phyloP scores from a whole-genome alignment of 805 yeast genomes.

The Saturnispora galanensis region DNA sequence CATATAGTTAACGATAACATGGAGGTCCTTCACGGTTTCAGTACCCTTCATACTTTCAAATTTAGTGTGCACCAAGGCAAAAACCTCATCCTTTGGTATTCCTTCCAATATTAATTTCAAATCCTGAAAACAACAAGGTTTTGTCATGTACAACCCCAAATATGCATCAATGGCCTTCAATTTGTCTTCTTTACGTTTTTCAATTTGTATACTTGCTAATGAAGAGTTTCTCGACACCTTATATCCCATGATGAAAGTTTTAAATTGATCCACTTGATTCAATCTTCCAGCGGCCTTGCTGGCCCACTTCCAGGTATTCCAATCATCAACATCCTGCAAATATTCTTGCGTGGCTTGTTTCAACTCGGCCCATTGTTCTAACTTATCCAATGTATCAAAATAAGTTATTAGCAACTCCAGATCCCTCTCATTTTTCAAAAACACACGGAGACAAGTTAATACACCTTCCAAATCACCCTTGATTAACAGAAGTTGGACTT shows the following conservation, averaged over 20 bases:
- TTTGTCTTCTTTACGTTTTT: neutral
- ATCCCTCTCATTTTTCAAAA: conserved; percentile 35
- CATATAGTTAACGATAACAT: conserved; percentile 23
- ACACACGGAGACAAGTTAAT: conserved; percentile 23
- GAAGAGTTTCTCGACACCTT: conserved; percentile 44
- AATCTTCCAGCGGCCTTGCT: conserved; percentile 36
- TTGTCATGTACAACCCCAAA: conserved; percentile 37
- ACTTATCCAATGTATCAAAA: conserved; percentile 35
- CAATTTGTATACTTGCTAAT: conserved; percentile 41
- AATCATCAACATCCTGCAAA: conserved; percentile 59
- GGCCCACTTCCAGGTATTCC: conserved; percentile 57
- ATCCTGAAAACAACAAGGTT: conserved; percentile 60
- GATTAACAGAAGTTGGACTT: conserved; percentile 38
- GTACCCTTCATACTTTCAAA: conserved; percentile 5
- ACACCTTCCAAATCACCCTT: conserved; percentile 29
- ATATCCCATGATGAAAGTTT: conserved; percentile 22
- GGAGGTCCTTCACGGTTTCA: conserved; percentile 17
- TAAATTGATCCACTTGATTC: conserved; percentile 26
- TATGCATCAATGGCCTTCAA: conserved; percentile 27
- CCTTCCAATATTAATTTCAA: conserved; percentile 25
- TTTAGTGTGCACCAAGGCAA: conserved; percentile 9
- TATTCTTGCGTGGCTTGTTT: conserved; percentile 31
- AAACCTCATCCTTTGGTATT: neutral
- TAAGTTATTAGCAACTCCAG: conserved; percentile 53
- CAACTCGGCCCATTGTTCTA: conserved; percentile 36